Percentiles rank a stretch among this genome's conserved stretches.
Evolutionary conservation across 768 basidiomycete species (phyloP).

Genomic region (Hypholoma sublateritium): DNA sequence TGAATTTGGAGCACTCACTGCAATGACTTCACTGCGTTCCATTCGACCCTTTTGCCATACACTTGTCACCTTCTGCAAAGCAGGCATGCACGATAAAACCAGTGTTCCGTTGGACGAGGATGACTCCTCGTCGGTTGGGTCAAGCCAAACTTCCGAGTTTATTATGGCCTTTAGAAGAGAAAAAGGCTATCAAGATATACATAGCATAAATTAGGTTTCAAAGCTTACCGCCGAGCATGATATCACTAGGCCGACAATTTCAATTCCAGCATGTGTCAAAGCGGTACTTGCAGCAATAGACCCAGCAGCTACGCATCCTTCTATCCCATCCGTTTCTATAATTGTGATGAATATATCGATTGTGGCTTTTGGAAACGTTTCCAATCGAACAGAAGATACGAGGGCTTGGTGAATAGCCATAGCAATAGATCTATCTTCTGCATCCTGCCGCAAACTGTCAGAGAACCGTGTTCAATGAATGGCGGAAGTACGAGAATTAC

Average conservation of each 20-base stretch:
- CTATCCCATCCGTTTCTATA: slow-evolving; percentile 90
- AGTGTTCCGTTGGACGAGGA: slow-evolving; percentile 59
- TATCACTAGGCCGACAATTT: slow-evolving; percentile 84
- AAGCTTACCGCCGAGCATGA: slow-evolving; percentile 75
- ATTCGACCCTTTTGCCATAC: slow-evolving; percentile 84
- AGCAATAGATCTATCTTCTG: slow-evolving; percentile 86
- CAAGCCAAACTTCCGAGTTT: slow-evolving; percentile 66
- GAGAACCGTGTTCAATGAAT: slow-evolving; percentile 12
- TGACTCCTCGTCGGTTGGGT: slow-evolving; percentile 76
- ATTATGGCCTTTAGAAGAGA: slow-evolving; percentile 49
- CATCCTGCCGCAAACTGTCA: slow-evolving; percentile 61
- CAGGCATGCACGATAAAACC: slow-evolving; percentile 86
- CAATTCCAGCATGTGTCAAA: slow-evolving; percentile 90
- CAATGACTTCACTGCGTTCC: slow-evolving; percentile 47
- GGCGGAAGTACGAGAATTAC: slow-evolving; percentile 44
- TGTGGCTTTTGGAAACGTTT: slow-evolving; percentile 90
- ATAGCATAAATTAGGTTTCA: background rate
- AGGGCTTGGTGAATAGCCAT: slow-evolving; percentile 86
- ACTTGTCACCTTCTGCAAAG: slow-evolving; percentile 78
- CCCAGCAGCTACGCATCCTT: slow-evolving; percentile 84
- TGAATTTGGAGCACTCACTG: slow-evolving; percentile 42
- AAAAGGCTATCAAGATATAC: background rate
- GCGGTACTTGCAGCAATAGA: slow-evolving; percentile 88
- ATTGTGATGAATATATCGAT: slow-evolving; percentile 90
- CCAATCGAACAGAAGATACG: slow-evolving; percentile 79